Conservation (phyloP, 1,139 yeast genomes). For the Hyphopichia buzzinii region DNA sequence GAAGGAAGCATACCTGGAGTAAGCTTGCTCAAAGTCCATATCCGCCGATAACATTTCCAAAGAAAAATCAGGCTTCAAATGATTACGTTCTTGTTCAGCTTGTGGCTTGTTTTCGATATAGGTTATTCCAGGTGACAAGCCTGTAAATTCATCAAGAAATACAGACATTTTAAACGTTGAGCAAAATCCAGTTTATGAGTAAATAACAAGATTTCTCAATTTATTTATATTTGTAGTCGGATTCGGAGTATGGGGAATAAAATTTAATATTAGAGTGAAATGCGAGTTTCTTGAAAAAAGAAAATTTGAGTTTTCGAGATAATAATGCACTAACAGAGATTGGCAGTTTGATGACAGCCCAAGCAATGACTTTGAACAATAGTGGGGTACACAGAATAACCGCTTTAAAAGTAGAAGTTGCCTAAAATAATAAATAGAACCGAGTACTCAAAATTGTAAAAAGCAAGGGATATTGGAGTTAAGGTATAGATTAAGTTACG, state of each 20-base stretch:
- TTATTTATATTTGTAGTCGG: background rate
- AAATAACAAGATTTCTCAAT: no score
- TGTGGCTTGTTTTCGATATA: background rate
- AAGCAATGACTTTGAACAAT: background rate
- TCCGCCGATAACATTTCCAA: constrained; percentile 35
- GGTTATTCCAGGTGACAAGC: background rate
- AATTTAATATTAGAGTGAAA: no score
- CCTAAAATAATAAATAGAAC: no score
- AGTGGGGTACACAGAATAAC: background rate
- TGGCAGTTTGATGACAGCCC: background rate
- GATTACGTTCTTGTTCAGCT: background rate
- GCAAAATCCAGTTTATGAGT: no score
- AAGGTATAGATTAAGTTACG: no score
- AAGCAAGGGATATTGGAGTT: no score
- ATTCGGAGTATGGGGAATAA: background rate
- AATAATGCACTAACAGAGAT: background rate
- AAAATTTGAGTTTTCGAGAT: background rate
- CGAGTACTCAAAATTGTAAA: no score
- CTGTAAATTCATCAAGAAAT: background rate
- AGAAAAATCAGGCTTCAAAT: constrained; percentile 12
- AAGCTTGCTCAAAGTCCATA: constrained; percentile 51
- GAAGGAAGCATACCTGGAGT: constrained; percentile 37
- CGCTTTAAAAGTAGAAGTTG: no score
- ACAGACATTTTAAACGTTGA: background rate
- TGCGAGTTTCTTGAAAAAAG: no score